Evolutionary conservation across 1,284 basidiomycete genomes (phyloP).

Genomic region (Cutaneotrichosporon arboriforme): DNA sequence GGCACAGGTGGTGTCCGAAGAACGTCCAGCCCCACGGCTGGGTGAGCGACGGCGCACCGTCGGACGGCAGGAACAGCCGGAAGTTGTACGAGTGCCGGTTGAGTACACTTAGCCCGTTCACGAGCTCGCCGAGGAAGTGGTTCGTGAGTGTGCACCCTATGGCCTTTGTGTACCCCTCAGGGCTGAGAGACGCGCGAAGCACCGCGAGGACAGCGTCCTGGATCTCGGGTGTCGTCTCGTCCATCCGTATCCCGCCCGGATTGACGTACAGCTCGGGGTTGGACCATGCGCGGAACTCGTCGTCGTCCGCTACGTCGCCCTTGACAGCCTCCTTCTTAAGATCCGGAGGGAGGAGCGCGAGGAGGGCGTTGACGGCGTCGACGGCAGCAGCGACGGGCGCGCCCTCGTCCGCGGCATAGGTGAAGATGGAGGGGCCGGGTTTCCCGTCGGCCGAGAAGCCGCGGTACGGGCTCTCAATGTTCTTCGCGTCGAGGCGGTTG

Average conservation of each 20-base stretch:
- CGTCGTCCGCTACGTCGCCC: constrained; percentile 32
- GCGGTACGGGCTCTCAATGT: constrained; percentile 33
- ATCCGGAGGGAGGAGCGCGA: constrained; percentile 19
- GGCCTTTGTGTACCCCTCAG: constrained; percentile 37
- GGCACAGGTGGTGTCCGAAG: constrained; percentile 45
- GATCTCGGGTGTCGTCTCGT: constrained; percentile 29
- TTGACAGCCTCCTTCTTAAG: constrained; percentile 20
- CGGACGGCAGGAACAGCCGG: constrained; percentile 28
- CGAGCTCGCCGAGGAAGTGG: constrained; percentile 41
- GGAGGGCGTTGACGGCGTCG: constrained; percentile 25
- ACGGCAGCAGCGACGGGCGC: constrained; percentile 34
- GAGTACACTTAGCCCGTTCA: constrained; percentile 35
- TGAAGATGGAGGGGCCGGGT: constrained; percentile 25
- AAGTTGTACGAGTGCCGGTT: constrained; percentile 45
- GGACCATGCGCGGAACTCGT: constrained; percentile 39
- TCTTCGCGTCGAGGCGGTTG: constrained; percentile 30
- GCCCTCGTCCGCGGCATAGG: constrained; percentile 36
- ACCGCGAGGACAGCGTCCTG: constrained; percentile 30
- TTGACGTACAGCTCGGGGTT: constrained; percentile 45
- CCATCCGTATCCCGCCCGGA: constrained; percentile 41
- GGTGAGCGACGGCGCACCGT: constrained; percentile 7
- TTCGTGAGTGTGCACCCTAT: constrained; percentile 40
- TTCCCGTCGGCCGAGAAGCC: constrained; percentile 36
- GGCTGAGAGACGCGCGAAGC: constrained; percentile 32
- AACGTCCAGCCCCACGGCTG: constrained; percentile 41